Evolutionary conservation across 345 rosid genomes (phyloP).

Genomic region (Camelina hispida): DNA sequence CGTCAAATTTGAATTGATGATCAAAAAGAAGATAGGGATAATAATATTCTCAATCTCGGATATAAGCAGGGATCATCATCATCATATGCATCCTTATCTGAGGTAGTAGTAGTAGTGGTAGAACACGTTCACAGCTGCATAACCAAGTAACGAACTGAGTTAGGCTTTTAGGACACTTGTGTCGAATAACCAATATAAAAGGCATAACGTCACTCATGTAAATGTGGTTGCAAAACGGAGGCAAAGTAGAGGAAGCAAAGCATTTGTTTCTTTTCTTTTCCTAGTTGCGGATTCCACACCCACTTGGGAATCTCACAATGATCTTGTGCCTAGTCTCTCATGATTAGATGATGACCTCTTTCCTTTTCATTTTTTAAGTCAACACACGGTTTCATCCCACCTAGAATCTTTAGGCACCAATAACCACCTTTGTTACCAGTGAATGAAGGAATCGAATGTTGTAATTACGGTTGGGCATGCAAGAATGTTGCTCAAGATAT

Average conservation of each 20-base stretch:
- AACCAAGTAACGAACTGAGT: neutral
- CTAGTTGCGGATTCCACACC: neutral
- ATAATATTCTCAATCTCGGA: too few species aligned
- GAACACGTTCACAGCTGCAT: neutral
- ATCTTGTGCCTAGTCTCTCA: neutral
- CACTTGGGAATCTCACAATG: constrained; percentile 26
- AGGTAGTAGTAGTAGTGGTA: neutral
- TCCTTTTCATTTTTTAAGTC: neutral
- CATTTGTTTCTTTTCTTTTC: neutral
- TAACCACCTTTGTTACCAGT: neutral
- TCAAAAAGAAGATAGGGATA: too few species aligned
- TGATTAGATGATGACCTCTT: too few species aligned
- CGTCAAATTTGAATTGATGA: too few species aligned
- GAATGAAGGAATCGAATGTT: too few species aligned
- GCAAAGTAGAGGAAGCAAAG: constrained; percentile 32
- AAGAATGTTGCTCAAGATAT: too few species aligned
- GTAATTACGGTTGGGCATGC: too few species aligned
- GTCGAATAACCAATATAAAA: neutral
- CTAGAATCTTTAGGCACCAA: neutral
- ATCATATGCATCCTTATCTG: neutral
- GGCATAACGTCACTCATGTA: constrained; percentile 9
- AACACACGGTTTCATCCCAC: constrained; percentile 6
- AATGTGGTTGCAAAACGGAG: constrained; percentile 31
- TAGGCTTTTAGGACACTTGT: neutral
- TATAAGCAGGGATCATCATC: neutral